These are phyloP conservation scores for Nemophila menziesii DNA, from an alignment of 257 asterid species.

Conservation along the genomic window DNA sequence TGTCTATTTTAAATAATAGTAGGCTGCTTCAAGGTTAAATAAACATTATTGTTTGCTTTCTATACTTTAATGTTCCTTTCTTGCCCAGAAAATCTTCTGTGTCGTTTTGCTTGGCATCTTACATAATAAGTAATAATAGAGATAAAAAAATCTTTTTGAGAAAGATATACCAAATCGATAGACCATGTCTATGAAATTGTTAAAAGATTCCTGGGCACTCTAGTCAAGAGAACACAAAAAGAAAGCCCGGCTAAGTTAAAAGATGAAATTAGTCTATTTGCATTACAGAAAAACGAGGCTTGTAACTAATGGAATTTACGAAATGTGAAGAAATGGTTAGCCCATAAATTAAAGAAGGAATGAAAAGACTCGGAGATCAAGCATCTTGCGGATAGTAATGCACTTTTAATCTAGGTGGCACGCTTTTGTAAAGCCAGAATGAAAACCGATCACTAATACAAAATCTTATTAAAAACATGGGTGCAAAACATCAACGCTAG, in stretches of 20 bases:
- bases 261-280: conserved; percentile 56
- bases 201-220: conserved; percentile 68
- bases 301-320: conserved; percentile 68
- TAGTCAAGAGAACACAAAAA: conserved; percentile 41
- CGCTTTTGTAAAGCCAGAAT: conserved; percentile 63
- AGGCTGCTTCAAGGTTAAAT: too few relatives aligned
- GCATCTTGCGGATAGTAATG: conserved; percentile 43
- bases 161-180: too few relatives aligned
- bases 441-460: conserved; percentile 94
- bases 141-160: too few relatives aligned
- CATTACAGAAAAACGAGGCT: conserved; percentile 57
- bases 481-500: conserved; percentile 45
- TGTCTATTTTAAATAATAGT: too few relatives aligned
- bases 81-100: too few relatives aligned
- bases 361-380: conserved; percentile 86
- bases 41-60: too few relatives aligned
- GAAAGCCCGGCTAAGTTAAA: conserved; percentile 69
- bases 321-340: conserved; percentile 80
- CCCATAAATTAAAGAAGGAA: conserved; percentile 77
- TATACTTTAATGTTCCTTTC: too few relatives aligned
- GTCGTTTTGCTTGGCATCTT: too few relatives aligned
- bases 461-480: conserved; percentile 64
- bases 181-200: too few relatives aligned
- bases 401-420: conserved; percentile 50
- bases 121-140: too few relatives aligned